Conservation (phyloP, 106 monocot genomes). For the Dioscorea zingiberensis region DNA sequence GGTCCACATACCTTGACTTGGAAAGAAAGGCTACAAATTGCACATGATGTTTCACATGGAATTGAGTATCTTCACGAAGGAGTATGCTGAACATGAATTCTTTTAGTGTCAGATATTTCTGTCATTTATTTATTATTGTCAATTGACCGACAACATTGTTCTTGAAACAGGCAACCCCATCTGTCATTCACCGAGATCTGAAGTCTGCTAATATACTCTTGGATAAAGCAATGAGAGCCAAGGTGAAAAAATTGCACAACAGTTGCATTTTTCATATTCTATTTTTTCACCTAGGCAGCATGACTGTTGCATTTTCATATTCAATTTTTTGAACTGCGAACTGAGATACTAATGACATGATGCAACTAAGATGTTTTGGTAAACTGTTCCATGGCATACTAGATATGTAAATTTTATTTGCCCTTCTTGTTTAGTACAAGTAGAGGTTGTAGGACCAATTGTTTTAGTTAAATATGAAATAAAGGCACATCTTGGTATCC, state of each 20-base stretch:
- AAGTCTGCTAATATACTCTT: slow-evolving; percentile 97
- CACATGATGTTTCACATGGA: slow-evolving; percentile 87
- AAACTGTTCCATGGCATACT: too few relatives aligned
- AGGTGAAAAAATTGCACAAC: slow-evolving; percentile 46
- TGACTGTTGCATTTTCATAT: too few relatives aligned
- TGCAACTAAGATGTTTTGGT: too few relatives aligned
- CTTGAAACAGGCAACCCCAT: slow-evolving; percentile 71
- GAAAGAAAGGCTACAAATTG: slow-evolving; percentile 91
- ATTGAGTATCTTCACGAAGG: slow-evolving; percentile 98
- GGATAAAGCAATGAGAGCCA: slow-evolving; percentile 80
- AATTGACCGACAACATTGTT: neutral
- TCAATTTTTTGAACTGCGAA: too few relatives aligned
- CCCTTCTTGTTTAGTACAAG: too few relatives aligned
- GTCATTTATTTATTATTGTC: slow-evolving; percentile 2
- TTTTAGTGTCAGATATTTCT: neutral
- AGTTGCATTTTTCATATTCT: too few relatives aligned
- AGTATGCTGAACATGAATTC: slow-evolving; percentile 29
- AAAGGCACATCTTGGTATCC: too few relatives aligned
- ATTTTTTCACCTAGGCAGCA: too few relatives aligned
- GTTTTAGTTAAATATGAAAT: too few relatives aligned
- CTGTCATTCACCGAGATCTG: slow-evolving; percentile 92
- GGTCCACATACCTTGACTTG: slow-evolving; percentile 51
- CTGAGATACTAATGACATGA: too few relatives aligned
- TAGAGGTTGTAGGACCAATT: too few relatives aligned
- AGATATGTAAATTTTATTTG: too few relatives aligned